These are phyloP conservation scores for Ophiostoma piceae DNA, from an alignment of 2,329 filamentous ascomycete species.

Conservation along the genomic window DNA sequence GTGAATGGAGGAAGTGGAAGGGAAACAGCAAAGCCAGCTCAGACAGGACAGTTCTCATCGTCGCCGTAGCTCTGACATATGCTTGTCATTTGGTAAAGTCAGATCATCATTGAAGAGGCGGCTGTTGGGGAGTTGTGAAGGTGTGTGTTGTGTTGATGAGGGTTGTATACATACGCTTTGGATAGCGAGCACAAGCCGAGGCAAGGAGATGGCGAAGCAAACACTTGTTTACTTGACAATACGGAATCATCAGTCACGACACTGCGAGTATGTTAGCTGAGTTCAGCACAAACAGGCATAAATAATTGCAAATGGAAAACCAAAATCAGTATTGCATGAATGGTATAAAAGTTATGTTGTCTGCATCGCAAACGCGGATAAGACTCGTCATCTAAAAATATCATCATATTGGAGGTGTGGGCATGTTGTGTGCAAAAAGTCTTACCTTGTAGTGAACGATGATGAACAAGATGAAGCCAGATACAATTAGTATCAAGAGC, in stretches of 20 bases:
- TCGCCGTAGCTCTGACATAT: constrained; percentile 80
- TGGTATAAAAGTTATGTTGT: constrained; percentile 60
- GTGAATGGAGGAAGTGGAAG: not conserved
- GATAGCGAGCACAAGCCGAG: not conserved
- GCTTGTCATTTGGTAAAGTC: constrained; percentile 82
- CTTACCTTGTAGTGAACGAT: constrained; percentile 20
- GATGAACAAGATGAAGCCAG: not conserved
- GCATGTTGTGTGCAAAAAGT: constrained; percentile 11
- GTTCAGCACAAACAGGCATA: constrained; percentile 25
- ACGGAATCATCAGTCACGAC: not conserved
- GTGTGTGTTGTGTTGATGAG: constrained; percentile 3
- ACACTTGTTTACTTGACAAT: not conserved
- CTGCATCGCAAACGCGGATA: constrained; percentile 68
- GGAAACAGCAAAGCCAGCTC: constrained; percentile 29
- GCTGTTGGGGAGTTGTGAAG: constrained; percentile 21
- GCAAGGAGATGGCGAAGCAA: not conserved
- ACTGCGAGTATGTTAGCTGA: constrained; percentile 21
- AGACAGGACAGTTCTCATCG: constrained; percentile 47
- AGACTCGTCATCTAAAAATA: constrained; percentile 71
- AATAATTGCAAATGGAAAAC: constrained; percentile 23
- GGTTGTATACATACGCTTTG: constrained; percentile 16
- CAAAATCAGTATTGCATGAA: constrained; percentile 56
- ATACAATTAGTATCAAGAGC: not conserved
- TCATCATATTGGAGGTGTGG: constrained; percentile 40
- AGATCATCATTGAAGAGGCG: constrained; percentile 64